Evolutionary conservation across 1,284 basidiomycete genomes (phyloP), one percentile per base, ranked within the genome.

Genomic region (Inonotus obliquus): DNA sequence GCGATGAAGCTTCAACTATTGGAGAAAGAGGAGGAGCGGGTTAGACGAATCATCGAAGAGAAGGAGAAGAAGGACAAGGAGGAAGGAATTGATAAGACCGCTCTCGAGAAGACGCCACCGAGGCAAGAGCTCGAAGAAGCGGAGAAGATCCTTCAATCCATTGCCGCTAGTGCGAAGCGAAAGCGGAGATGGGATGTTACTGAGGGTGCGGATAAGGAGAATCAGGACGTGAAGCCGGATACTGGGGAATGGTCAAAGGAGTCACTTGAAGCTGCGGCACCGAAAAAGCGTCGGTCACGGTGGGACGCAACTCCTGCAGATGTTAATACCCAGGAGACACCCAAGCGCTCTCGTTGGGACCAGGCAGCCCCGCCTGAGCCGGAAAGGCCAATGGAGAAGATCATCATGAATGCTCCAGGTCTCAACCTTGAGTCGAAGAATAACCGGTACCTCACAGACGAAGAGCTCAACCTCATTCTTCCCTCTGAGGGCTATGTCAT

Each of bases 271-370:
- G 82, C 79, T 14, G 82, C 85, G 63, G 86, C 86, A 32, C 85
- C 91, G 56, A 96, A 93, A 77, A 98, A 97, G 77, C 87, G 92
- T 66, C 86, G 93, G 65, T 96, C 94, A 61, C 84, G 94, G 37
- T 97, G 95, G 95, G 95, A 97, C 74, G 92, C 94, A 57, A 84
- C 92, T 0, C 94, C 94, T 19, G 81, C 84, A 1, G 89, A 91
- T 58, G 81, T 77, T 62, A 68, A 65, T 19, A 71, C 72, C 44
- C 76, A 77, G 27, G 87, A 89, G 62, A 84, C 87, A 62, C 86
- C 81, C 64, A 92, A 87, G 73, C 87, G 91, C 57, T 98, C 96
- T 45, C 85, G 97, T 52, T 99, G 97, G 97, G 97, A 99, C 74
- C 93, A 97, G 77, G 92, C 93, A 23, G 83, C 87, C 59, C 77